phyloP scores from a whole-genome alignment of 2,329 filamentous ascomycete species.

The Tolypocladium amazonense region DNA sequence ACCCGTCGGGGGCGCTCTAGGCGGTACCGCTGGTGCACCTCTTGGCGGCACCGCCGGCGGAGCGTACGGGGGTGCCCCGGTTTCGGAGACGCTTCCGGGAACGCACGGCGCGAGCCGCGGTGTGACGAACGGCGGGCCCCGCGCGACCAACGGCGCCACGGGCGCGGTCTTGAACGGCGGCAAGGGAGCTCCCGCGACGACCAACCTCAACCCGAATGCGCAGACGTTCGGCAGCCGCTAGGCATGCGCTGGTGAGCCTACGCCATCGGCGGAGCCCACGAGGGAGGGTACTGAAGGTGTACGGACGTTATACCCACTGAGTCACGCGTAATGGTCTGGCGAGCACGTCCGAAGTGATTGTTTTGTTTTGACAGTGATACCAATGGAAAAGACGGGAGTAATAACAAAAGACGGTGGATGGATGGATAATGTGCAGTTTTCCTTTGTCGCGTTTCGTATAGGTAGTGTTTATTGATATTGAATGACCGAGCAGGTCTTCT shows the following conservation, averaged over 20 bases:
- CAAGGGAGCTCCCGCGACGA: background rate
- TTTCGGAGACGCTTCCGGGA: background rate
- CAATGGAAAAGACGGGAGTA: background rate
- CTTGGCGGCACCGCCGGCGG: background rate
- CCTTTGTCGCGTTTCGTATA: background rate
- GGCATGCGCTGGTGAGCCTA: constrained; percentile 5
- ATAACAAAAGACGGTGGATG: background rate
- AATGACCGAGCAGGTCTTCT: background rate
- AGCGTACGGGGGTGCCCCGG: background rate
- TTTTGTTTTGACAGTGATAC: background rate
- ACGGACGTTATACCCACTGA: constrained; percentile 8
- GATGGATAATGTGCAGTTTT: background rate
- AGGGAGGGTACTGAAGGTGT: background rate
- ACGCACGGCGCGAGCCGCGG: too few species aligned
- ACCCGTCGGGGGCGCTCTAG: too few species aligned
- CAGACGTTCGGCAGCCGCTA: constrained; percentile 8
- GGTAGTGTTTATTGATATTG: background rate
- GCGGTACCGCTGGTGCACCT: too few species aligned
- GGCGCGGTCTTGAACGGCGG: constrained; percentile 2
- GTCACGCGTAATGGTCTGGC: background rate
- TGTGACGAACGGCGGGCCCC: background rate
- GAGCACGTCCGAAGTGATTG: background rate
- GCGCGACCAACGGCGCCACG: constrained; percentile 6
- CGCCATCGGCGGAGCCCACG: background rate
- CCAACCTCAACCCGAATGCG: constrained; percentile 2